Conservation (phyloP, 805 yeast genomes). For the Candida corydali region DNA sequence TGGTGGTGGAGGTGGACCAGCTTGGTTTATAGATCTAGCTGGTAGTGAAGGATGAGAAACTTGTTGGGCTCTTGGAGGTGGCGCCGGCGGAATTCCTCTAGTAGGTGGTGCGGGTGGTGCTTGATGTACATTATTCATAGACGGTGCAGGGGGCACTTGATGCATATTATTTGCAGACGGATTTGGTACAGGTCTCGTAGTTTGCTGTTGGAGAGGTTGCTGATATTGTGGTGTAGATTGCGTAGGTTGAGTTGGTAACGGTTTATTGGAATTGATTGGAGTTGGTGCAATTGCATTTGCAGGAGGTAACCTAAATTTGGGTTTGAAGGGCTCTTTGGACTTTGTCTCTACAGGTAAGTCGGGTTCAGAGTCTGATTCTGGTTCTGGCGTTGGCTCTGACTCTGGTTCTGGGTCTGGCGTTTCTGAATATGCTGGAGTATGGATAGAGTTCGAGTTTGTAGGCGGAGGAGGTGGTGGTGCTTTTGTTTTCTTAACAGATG, state of each 20-base stretch:
- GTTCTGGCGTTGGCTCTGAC: conserved; percentile 8
- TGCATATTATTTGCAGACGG: conserved; percentile 5
- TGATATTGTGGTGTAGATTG: conserved; percentile 1
- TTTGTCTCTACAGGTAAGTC: conserved; percentile 4
- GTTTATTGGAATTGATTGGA: conserved; percentile 14
- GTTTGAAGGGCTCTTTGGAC: conserved; percentile 10
- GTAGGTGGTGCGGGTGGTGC: conserved; percentile 18
- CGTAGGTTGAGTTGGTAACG: conserved; percentile 1
- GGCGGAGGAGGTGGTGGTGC: conserved; percentile 42
- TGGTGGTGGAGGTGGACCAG: conserved; percentile 21
- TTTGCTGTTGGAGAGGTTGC: not conserved
- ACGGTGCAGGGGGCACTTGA: conserved; percentile 14
- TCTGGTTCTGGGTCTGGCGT: conserved; percentile 10
- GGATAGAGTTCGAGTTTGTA: conserved; percentile 10
- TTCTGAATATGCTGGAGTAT: conserved; percentile 11
- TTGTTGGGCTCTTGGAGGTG: not conserved
- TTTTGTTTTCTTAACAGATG: conserved; percentile 21
- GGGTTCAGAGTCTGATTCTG: conserved; percentile 7
- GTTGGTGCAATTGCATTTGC: conserved; percentile 27
- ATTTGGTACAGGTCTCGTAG: conserved; percentile 6
- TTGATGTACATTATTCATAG: not conserved
- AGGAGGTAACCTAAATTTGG: conserved; percentile 36
- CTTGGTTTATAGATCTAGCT: conserved; percentile 11
- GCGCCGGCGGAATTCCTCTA: conserved; percentile 11
- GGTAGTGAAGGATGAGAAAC: not conserved